Base-by-base conservation (phyloP, 1,284 basidiomycete species). In the Fereydounia khargensis region DNA sequence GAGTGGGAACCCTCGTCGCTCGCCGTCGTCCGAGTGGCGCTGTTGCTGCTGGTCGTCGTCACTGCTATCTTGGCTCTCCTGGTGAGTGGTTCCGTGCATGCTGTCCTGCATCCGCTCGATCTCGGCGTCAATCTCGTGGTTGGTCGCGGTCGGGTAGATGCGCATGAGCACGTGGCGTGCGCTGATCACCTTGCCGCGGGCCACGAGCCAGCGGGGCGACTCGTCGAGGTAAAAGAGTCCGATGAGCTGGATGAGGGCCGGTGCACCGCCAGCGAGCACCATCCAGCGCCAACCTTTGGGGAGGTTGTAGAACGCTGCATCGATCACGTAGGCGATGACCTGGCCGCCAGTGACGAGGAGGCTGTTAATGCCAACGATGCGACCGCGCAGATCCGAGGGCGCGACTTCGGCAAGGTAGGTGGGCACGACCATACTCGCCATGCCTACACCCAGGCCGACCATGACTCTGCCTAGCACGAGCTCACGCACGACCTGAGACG, bases 271-370 rank as follows among this genome's bases (percentile, higher is more conserved):
- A 3, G 48, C 53, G 4, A 70, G 44, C 10, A 64, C 62, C 69
- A 71, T 71, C 62, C 63, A 71, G 9, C 69, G 36, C 69, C 69
- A 71, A 4, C 61, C 61, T 21, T 70, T 65, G 4, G 67, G 56
- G 10, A 69, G 21, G 17, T 61, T 47, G 42, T 64, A 71, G 34
- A 71, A 58, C 3, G 53, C 49, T 6, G 69, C 66, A 27, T 62
- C 50, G 19, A 71, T 45, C 11, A 55, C 22, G 28, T 71, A 71
- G 3, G 69, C 67, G 3, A 66, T 40, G 10, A 71, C 65, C 47
- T 71, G 69, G 4, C 69, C 69, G 11, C 62, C 67, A 1, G 69
- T 71, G 18, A 71, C 47, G 24, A 70, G 65, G n/a, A 70, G 39
- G 16, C 47, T 57, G 43, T 70, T 70, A 43, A 65, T 54, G 3